phyloP scores from a whole-genome alignment of 2,329 filamentous ascomycete genomes.

The Ilyonectria sp. region DNA sequence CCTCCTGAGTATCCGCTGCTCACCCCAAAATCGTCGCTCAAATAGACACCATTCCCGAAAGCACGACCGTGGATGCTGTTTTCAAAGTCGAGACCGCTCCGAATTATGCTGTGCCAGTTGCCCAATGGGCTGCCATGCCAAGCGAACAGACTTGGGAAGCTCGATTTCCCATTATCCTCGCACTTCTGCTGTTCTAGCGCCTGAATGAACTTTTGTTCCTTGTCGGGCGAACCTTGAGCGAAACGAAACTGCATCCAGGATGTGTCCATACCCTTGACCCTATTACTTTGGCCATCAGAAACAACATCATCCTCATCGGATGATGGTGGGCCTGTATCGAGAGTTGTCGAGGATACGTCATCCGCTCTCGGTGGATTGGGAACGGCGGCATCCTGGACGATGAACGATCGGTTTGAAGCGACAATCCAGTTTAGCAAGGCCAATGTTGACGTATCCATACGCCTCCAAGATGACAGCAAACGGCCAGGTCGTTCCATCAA shows the following conservation, averaged over 20 bases:
- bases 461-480: conserved; percentile 61
- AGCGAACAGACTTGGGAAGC: conserved; percentile 81
- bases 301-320: not conserved
- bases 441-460: conserved; percentile 76
- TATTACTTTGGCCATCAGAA: conserved; percentile 40
- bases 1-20: conserved; percentile 34
- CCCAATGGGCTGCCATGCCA: conserved; percentile 85
- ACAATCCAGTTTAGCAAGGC: conserved; percentile 88
- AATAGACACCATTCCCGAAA: conserved; percentile 86
- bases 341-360: not conserved
- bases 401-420: conserved; percentile 89
- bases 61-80: conserved; percentile 75
- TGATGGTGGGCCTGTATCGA: not conserved
- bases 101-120: conserved; percentile 94
- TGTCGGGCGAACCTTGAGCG: conserved; percentile 89
- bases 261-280: conserved; percentile 73
- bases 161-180: conserved; percentile 48
- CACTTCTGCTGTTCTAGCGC: conserved; percentile 66
- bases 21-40: conserved; percentile 62
- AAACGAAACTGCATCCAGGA: conserved; percentile 87
- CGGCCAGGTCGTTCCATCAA: conserved; percentile 58
- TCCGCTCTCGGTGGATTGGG: conserved; percentile 13
- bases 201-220: conserved; percentile 81
- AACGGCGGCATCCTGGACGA: conserved; percentile 77
- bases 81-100: conserved; percentile 84